Conservation (phyloP, 2,329 filamentous ascomycete genomes). For the Colletotrichum orchidophilum region DNA sequence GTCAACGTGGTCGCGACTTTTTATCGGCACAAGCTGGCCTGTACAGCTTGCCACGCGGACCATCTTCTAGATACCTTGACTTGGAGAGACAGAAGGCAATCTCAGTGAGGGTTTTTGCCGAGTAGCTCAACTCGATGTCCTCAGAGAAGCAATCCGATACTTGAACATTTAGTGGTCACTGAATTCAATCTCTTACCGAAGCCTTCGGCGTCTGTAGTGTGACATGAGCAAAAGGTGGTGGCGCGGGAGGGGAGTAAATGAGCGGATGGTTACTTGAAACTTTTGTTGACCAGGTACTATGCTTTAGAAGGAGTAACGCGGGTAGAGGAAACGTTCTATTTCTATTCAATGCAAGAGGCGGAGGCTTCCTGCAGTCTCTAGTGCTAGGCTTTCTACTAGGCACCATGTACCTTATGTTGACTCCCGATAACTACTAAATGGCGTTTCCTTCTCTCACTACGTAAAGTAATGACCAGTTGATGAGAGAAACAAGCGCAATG, state of each 20-base stretch:
- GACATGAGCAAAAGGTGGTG: too few species aligned
- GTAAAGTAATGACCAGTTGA: slow-evolving; percentile 13
- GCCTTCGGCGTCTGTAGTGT: too few species aligned
- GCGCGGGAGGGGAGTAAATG: too few species aligned
- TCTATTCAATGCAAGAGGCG: not conserved
- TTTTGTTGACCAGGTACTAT: too few species aligned
- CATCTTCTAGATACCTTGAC: not conserved
- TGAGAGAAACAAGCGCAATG: slow-evolving; percentile 6
- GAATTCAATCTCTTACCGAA: not conserved
- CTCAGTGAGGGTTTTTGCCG: not conserved
- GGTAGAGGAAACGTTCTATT: not conserved
- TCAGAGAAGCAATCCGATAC: not conserved
- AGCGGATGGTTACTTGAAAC: too few species aligned
- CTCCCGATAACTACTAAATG: not conserved
- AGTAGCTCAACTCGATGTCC: too few species aligned
- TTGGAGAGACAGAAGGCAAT: not conserved
- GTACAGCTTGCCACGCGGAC: not conserved
- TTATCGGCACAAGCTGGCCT: too few species aligned
- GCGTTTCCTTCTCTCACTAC: not conserved
- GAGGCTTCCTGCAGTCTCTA: not conserved
- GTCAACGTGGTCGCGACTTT: not conserved
- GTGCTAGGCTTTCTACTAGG: not conserved
- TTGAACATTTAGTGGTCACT: not conserved
- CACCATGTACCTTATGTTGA: not conserved
- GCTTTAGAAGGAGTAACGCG: not conserved